A percentile compares a stretch with the other conserved stretches of the same genome.
These are phyloP conservation scores for Silene noctiflora DNA, from an alignment of 179 eudicot species.

Conservation along the genomic window DNA sequence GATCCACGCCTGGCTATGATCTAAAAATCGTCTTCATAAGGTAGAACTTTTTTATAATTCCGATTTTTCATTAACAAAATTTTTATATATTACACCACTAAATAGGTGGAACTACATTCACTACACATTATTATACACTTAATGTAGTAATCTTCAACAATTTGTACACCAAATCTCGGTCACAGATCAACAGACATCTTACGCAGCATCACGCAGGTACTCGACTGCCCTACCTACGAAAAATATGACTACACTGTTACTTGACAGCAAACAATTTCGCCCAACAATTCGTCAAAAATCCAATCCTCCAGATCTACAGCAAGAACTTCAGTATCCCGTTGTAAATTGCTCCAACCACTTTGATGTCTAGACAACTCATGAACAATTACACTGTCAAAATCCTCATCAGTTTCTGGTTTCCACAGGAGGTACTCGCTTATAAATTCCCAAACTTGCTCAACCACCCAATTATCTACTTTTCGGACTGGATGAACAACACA, in stretches of 20 bases:
- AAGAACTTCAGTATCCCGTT: conserved; percentile 57
- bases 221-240: background rate
- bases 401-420: conserved; percentile 38
- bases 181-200: background rate
- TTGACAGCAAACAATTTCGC: conserved; percentile 30
- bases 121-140: no score
- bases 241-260: background rate
- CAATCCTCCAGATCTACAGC: conserved; percentile 63
- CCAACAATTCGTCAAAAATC: conserved; percentile 55
- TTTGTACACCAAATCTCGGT: no score
- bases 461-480: conserved; percentile 36
- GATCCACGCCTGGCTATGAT: no score
- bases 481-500: conserved; percentile 12
- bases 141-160: no score
- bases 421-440: conserved; percentile 44
- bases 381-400: conserved; percentile 32
- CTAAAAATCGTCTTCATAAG: no score
- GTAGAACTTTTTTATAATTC: no score
- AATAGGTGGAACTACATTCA: no score
- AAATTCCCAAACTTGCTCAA: conserved; percentile 63
- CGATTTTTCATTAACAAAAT: no score
- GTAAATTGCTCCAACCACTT: conserved; percentile 75
- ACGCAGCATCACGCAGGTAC: no score
- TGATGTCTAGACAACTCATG: conserved; percentile 38
- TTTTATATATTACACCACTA: no score